These are phyloP conservation scores for Saccharomyces hybrid DNA, from an alignment of 1,139 yeast species.

Conservation along the genomic window DNA sequence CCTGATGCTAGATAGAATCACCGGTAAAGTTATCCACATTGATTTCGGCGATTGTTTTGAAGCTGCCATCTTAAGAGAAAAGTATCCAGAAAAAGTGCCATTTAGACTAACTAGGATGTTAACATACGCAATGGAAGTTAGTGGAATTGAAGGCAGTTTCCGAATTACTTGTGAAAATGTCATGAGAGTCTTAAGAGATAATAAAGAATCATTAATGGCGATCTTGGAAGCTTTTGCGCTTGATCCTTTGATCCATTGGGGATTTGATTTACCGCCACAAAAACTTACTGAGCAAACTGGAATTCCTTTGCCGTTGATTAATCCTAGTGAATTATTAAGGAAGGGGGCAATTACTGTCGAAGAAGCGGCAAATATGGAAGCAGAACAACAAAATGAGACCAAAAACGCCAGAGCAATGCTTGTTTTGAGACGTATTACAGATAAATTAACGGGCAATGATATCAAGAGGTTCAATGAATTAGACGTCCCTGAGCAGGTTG, in stretches of 20 bases:
- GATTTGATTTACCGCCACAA: conserved; percentile 85
- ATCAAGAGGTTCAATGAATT: conserved; percentile 65
- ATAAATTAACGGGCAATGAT: conserved; percentile 90
- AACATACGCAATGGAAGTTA: conserved; percentile 97
- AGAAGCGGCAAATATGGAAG: conserved; percentile 64
- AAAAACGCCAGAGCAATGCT: conserved; percentile 88
- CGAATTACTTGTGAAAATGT: conserved; percentile 96
- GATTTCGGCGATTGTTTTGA: conserved; percentile 99
- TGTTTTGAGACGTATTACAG: conserved; percentile 84
- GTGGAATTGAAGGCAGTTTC: conserved; percentile 97
- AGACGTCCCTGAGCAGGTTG: conserved; percentile 86
- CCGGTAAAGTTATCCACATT: conserved; percentile 94
- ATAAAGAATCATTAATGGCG: conserved; percentile 95
- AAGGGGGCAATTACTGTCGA: conserved; percentile 70
- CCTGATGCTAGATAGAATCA: conserved; percentile 85
- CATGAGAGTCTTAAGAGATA: conserved; percentile 87
- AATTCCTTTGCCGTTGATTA: conserved; percentile 56
- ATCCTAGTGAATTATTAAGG: conserved; percentile 60
- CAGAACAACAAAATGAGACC: conserved; percentile 71
- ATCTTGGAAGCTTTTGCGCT: conserved; percentile 97
- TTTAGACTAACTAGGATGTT: conserved; percentile 95
- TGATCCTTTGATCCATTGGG: conserved; percentile 98
- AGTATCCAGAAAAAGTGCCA: conserved; percentile 98
- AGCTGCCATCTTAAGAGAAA: conserved; percentile 92
- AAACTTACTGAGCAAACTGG: conserved; percentile 71